A percentile compares a stretch with the other conserved stretches of the same genome.
These are phyloP conservation scores for Pseudogymnoascus sp. DNA, from an alignment of 2,329 filamentous ascomycete species.

Conservation along the genomic window DNA sequence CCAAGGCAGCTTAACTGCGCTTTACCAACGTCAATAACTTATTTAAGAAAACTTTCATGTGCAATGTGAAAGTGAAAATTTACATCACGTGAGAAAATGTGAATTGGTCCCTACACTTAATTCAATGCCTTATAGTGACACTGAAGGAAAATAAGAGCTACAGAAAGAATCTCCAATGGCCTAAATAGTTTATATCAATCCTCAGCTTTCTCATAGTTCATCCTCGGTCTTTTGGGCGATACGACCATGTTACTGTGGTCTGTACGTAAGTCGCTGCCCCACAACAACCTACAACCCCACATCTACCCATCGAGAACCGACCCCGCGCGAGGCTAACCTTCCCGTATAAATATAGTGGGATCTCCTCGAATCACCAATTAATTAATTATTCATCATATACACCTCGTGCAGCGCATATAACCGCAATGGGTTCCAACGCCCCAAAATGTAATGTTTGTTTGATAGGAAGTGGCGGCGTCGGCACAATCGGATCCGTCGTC, in stretches of 20 bases:
- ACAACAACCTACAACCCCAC: neutral
- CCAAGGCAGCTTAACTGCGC: neutral
- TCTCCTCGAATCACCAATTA: neutral
- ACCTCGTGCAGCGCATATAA: neutral
- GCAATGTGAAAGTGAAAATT: neutral
- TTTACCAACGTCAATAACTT: neutral
- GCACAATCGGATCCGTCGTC: conserved; percentile 23
- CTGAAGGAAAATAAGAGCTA: neutral
- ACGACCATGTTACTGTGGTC: neutral
- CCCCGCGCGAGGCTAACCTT: conserved; percentile 1
- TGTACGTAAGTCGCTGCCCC: neutral
- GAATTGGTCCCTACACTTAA: neutral
- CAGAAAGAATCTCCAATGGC: too few relatives aligned
- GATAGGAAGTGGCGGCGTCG: conserved; percentile 23
- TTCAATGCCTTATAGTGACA: neutral
- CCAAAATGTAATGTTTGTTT: conserved; percentile 20
- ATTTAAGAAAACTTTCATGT: neutral
- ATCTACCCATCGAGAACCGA: conserved; percentile 4
- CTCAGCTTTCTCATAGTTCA: neutral
- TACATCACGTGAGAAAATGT: neutral
- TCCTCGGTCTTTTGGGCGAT: neutral
- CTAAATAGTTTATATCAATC: neutral
- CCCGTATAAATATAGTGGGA: conserved; percentile 5
- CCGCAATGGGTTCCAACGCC: neutral
- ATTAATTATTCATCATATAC: neutral